These are phyloP conservation scores for Citrullus amarus DNA, from an alignment of 306 rosid species.

Conservation along the genomic window DNA sequence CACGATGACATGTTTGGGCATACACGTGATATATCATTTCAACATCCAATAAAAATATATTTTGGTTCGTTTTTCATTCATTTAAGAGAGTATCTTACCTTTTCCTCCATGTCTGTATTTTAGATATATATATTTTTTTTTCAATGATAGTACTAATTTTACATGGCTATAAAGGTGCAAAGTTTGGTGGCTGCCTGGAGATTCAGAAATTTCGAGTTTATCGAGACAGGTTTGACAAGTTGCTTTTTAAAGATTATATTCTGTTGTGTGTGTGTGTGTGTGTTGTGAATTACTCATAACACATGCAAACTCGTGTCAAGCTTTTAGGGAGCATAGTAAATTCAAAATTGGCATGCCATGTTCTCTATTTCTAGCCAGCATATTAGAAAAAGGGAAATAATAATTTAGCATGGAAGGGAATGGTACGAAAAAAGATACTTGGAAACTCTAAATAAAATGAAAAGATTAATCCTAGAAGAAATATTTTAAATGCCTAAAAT, in stretches of 20 bases:
- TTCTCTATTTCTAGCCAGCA: too few relatives aligned
- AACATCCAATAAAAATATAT: constrained; percentile 88
- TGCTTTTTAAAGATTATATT: background rate
- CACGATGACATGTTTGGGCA: constrained; percentile 59
- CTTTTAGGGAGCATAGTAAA: background rate
- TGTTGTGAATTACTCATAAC: too few relatives aligned
- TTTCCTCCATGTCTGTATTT: constrained; percentile 7
- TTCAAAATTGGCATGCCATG: background rate
- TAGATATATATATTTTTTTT: too few relatives aligned
- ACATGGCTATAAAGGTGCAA: constrained; percentile 55
- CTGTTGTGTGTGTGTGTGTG: background rate
- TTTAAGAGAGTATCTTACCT: background rate
- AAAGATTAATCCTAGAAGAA: too few relatives aligned
- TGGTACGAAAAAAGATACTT: too few relatives aligned
- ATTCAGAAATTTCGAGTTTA: constrained; percentile 61
- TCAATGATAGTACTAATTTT: background rate
- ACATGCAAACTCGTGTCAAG: background rate
- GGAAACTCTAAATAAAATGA: too few relatives aligned
- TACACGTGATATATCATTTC: constrained; percentile 74
- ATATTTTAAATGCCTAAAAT: too few relatives aligned
- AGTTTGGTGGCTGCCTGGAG: constrained; percentile 73
- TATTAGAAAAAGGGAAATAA: too few relatives aligned
- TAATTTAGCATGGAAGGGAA: too few relatives aligned
- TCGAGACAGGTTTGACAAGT: constrained; percentile 49
- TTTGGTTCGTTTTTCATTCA: constrained; percentile 43